Base-by-base conservation (phyloP, 768 basidiomycete species). In the Lactarius akahatsu region DNA sequence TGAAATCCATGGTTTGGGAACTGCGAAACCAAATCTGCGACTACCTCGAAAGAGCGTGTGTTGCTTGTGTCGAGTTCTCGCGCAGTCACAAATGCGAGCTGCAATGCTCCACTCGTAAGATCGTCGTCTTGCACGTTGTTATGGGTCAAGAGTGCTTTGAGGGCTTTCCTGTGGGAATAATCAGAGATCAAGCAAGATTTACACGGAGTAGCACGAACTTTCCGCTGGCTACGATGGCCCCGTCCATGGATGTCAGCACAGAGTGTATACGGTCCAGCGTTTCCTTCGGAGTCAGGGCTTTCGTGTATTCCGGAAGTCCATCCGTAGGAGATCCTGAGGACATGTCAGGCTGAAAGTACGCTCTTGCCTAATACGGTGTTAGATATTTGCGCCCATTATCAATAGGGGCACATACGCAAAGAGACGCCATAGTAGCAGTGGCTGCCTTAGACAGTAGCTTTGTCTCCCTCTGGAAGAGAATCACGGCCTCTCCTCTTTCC, bases 401-500 rank as follows among this genome's bases (percentile, higher is more conserved):
- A 26, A 43, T 28, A 43, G 57, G 34, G 18, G 23, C 5, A 87
- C 94, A 79, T 72, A 96, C 94, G 73, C 90, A 91, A 66, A 96
- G 82, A 10, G 92, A 86, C n/a, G 92, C 86, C 77, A 96, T 78
- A 3, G 95, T 92, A 45, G 92, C 89, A n/a, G 90, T 83, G 20
- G 94, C 89, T 18, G 94, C 92, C 71, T 87, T 81, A 0, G 92
- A 94, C 34, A 97, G 78, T 62, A 86, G 70, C 50, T 82, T 80
- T 2, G 89, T 88, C 74, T 95, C 94, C 80, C 52, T 83, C 80
- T 71, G 70, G 50, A 71, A 71, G 45, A 71, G 56, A 18, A 59
- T 43, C 23, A 71, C 65, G 20, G 78, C 76, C 60, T 76, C 72
- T n/a, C 77, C 79, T 63, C 85, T 84, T 41, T 80, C 78, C 41